Evolutionary conservation across 208 protist genomes (phyloP), one percentile per base, ranked within the genome.

Genomic region (Phytomonas serpens): DNA sequence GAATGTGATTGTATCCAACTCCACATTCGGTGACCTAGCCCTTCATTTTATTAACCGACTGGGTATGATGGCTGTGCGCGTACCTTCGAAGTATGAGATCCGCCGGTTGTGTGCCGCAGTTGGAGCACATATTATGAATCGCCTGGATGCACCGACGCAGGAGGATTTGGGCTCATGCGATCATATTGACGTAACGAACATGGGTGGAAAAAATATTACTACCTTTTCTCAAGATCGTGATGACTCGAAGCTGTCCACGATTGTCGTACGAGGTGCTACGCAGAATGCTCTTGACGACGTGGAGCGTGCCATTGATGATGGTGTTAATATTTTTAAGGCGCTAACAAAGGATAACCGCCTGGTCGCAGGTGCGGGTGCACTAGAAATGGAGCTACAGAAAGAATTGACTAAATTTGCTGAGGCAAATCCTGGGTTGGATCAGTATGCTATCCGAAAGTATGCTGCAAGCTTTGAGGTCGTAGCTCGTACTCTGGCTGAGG

Each of bases 31-130:
- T 57, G 99, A 99, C 69, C 89, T 99, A 30, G 98, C 98, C 19
- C 69, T 99, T 19, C 99, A 99, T 85, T 99, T 99, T 82, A 85
- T 99, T 51, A 98, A 99, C 72, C 97, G 97, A 72, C 87, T 98
- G 69, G 86, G 90, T 11, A 98, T 99, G 67, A 99, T 99, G 97
- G 98, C 93, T 13, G 80, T 99, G 16, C 98, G 98, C 71, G 85
- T 99, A 40, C 79, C 92, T 57, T 99, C 98, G 29, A 99, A 99
- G 89, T 99, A 99, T 84, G 98, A 99, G 74, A 78, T 99, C 36
- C 91, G 97, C 42, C 95, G 99, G 57, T 79, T 99, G 27, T 99
- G 98, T 78, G 83, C 95, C 47, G 95, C 98, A 11, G 94, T 99
- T 23, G 97, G 97, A 42, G 98, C 99, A 32, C 98, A 86, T 27